Evolutionary conservation across 164 flowering plant genomes (phyloP), one percentile per base, ranked within the genome.

Genomic region (Kingdonia uniflora): DNA sequence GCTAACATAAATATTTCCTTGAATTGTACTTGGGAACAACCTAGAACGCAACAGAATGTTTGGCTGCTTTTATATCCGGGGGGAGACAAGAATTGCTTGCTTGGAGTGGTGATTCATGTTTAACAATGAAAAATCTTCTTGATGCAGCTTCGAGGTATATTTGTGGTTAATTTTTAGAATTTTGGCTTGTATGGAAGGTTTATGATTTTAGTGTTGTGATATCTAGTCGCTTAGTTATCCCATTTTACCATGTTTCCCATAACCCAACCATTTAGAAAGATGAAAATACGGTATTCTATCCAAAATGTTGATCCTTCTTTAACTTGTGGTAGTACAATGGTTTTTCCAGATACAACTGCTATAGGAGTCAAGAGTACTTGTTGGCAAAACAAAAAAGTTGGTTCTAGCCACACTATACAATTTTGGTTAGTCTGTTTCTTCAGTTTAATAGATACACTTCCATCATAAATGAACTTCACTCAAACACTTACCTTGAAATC

Each of bases 31-130:
- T 8, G 35, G n/a, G 35, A 3, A 29, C 35, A 64, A 25, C 2
- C 19, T 82, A 94, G 99, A 94, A 94, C 73, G 97, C 99, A 16
- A 94, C 97, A 41, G 87, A 94, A 73, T 94, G 95, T 73, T 71
- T 94, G 65, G 85, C 96, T 60, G 71, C 84, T 46, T 75, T 94
- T 69, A 65, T 94, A 25, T 68, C 74, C 40, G 83, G 82, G 20
- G 97, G 85, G 47, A 84, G 67, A 58, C 73, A 80, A 65, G 86
- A 85, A 51, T 16, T 94, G 52, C 97, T 94, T 64, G 49, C 80
- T 45, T 94, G 99, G 97, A 67, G 78, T 51, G 71, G 76, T 47
- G 91, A 88, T 73, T 70, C 86, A 24, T 90, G 81, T 43, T 74
- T 56, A 56, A 77, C 80, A 35, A 82, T 94, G 89, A 83, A 69